Base-by-base conservation (phyloP, 2,329 filamentous ascomycete genomes). In the Raffaelea deltoideospora region DNA sequence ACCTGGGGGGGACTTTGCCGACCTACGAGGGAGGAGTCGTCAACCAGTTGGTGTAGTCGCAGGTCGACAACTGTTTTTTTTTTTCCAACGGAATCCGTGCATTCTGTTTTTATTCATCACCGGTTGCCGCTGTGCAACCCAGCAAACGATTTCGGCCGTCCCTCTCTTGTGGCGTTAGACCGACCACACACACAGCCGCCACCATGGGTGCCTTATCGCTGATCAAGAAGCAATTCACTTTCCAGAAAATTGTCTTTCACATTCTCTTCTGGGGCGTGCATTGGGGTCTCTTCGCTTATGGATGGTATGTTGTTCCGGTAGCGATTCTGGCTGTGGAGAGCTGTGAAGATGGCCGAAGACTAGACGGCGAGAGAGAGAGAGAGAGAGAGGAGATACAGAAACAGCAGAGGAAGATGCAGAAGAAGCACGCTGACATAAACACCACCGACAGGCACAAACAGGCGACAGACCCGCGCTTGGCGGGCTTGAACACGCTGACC, bases 291-390 rank as follows among this genome's bases (percentile, higher is more conserved):
- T 94, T 94, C 54, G 79, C 70, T 30, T 72, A 76, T 50, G 86
- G 86, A 69, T 94, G 86, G 86, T 92, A 66, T 53, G 79, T 35
- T n/a, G n/a, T n/a, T n/a, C n/a, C n/a, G n/a, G n/a, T n/a, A n/a
- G n/a, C n/a, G n/a, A n/a, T n/a, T n/a, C n/a, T n/a, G n/a, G n/a
- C 15, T 23, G 13, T 9, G 23, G 26, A 7, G 14, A n/a, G 10
- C 6, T 28, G 6, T 28, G 10, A 14, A 9, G 26, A 14, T 14
- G 9, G 13, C 10, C 7, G 14, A 17, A 10, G 20, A 26, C 24
- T 3, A 26, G 4, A n/a, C n/a, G n/a, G n/a, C n/a, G n/a, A n/a
- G n/a, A n/a, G n/a, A n/a, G n/a, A n/a, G n/a, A n/a, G n/a, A n/a
- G n/a, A n/a, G n/a, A n/a, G n/a, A n/a, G n/a, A n/a, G n/a, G n/a